Evolutionary conservation across 345 rosid genomes (phyloP).

Genomic region (Dovyalis caffra): DNA sequence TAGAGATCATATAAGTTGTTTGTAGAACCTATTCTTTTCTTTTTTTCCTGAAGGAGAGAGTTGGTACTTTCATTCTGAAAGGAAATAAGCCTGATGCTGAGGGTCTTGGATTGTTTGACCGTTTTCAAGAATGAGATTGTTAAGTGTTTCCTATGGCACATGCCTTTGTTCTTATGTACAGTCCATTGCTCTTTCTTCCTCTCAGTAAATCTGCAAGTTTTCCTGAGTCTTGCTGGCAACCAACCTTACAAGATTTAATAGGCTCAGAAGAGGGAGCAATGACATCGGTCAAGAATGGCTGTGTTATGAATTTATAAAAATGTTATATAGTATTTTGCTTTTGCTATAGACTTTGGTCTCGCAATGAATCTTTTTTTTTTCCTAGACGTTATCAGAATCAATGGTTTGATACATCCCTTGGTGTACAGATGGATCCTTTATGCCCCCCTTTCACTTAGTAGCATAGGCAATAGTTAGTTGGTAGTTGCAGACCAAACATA

Average conservation of each 20-base stretch:
- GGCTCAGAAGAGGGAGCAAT: background rate
- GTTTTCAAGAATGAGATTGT: background rate
- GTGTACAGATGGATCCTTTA: background rate
- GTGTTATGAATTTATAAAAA: background rate
- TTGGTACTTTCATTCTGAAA: background rate
- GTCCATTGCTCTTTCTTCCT: background rate
- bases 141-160: too few species aligned
- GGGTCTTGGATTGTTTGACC: background rate
- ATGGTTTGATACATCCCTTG: background rate
- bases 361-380: background rate
- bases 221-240: too few species aligned
- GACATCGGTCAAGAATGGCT: background rate
- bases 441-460: background rate
- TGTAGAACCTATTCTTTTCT: too few species aligned
- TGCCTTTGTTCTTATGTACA: background rate
- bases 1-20: background rate
- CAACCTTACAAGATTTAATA: background rate
- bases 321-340: background rate
- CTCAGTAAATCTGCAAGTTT: background rate
- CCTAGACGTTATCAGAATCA: background rate
- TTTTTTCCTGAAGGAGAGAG: background rate
- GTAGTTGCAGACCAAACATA: background rate
- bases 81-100: background rate
- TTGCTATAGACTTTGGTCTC: background rate
- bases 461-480: background rate